Evolutionary conservation across 2,329 filamentous ascomycete genomes (phyloP).

Genomic region (Penicillium brasilianum): DNA sequence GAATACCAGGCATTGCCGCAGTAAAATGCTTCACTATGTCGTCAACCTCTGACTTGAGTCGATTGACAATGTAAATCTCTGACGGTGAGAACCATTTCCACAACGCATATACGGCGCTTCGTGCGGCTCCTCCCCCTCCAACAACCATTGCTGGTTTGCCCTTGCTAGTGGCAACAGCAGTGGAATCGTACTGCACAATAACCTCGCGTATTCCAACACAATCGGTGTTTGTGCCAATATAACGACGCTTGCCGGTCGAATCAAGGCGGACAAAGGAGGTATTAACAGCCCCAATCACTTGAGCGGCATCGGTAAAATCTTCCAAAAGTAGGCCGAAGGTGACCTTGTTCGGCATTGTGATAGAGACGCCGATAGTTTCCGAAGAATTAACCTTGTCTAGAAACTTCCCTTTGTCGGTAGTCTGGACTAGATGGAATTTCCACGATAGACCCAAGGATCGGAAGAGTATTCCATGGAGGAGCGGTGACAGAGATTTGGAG

Average conservation of each 20-base stretch:
- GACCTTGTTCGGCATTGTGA: slow-evolving; percentile 83
- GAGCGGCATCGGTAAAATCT: slow-evolving; percentile 66
- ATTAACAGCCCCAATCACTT: slow-evolving; percentile 26
- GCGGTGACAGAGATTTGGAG: slow-evolving; percentile 18
- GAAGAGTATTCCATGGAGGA: slow-evolving; percentile 19
- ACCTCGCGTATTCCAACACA: slow-evolving; percentile 71
- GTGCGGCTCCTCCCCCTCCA: slow-evolving; percentile 28
- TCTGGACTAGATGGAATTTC: slow-evolving; percentile 13
- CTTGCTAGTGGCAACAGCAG: neutral
- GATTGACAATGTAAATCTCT: slow-evolving; percentile 31
- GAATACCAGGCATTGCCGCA: slow-evolving; percentile 11
- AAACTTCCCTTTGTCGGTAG: slow-evolving; percentile 13
- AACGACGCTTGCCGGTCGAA: slow-evolving; percentile 31
- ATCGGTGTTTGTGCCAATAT: slow-evolving; percentile 77
- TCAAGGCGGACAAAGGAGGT: slow-evolving; percentile 52
- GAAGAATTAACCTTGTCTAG: slow-evolving; percentile 40
- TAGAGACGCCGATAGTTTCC: slow-evolving; percentile 60
- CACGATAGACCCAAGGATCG: slow-evolving; percentile 31
- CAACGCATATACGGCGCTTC: slow-evolving; percentile 29
- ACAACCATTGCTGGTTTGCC: slow-evolving; percentile 27
- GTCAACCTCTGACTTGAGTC: slow-evolving; percentile 27
- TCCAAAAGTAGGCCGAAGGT: slow-evolving; percentile 72
- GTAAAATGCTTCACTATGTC: slow-evolving; percentile 25
- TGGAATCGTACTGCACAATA: slow-evolving; percentile 14
- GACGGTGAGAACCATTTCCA: slow-evolving; percentile 28